Evolutionary conservation across 371 early-diverging fungal species (phyloP), one percentile per base, ranked within the genome.

Genomic region (Zychaea mexicana): DNA sequence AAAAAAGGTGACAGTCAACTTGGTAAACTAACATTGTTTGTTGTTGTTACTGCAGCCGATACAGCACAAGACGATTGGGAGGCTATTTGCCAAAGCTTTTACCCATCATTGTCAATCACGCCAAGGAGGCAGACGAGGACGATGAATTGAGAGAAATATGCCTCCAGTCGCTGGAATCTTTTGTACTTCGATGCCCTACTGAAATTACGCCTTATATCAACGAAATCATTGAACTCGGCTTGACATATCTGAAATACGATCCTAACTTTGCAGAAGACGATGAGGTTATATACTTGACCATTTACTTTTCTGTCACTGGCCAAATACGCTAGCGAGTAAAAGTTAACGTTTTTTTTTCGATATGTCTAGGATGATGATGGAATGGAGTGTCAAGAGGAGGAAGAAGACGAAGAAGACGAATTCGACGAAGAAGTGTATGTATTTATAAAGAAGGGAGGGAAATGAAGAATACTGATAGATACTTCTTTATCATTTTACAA

Each of bases 241-340:
- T 94, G 33, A 83, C 84, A 55, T 92, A 89, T 66, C 69, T 94
- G 26, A 88, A 86, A 65, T 91, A 94, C 64, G 96, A 97, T 63
- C 97, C 97, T 17, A 96, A 96, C 79, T 94, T 93, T 78, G 90
- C 85, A 21, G 90, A 86, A 49, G 95, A 88, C 58, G 92, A 91
- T n/a, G 88, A 84, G 5, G 49, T 17, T 24, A 45, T 49, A 4
- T 49, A 49, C 24, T 49, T 42, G 7, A 13, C 2, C 13, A 12
- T 33, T 42, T 42, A 17, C 3, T 42, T 15, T 42, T 42, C 13
- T 2, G n/a, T 12, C 13, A 42, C 4, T 19, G 82, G 83, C 21
- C 92, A 90, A 12, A 88, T 81, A 36, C 47, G 46, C 10, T 2
- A 33, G 8, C n/a, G 17, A 39, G 22, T 17, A 0, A 1, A 54